Base-by-base conservation (phyloP, 371 early-diverging fungal species). In the Mortierella sp. region DNA sequence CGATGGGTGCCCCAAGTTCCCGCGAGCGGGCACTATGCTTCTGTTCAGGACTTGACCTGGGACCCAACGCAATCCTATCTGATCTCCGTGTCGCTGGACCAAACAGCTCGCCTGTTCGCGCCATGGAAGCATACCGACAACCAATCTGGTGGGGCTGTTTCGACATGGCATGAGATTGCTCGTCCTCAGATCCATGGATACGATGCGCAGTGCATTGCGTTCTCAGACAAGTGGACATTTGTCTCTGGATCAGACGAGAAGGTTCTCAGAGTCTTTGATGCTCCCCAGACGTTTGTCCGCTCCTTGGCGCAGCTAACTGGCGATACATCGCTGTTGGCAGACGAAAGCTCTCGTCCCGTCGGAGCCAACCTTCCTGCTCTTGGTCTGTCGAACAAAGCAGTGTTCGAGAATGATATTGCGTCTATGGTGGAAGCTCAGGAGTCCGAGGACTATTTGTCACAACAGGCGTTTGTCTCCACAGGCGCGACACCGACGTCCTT, bases 161-260 rank as follows among this genome's bases (percentile, higher is more conserved):
- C 67, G 0, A 87, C 90, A 4, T 97, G 97, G 98, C 95, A 94
- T 66, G 99, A 99, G 79, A 87, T 97, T 59, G 94, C 95, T 2
- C 85, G 99, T 6, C 95, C 99, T 15, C 99, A 99, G 81, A 92
- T 98, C 28, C 99, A 99, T 70, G 99, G 99, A 2, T 97, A 97
- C 72, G 95, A 97, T 72, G 79, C 97, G 53, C 89, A 93, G 49
- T 93, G 95, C 70, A 70, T 96, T 11, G 87, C 94, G 0, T 95
- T 96, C 71, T 79, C 93, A 8, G 78, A 89, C 61, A 82, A 86
- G 26, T 92, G 88, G 83, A 85, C 82, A 49, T 96, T 90, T 82
- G 93, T 94, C 4, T 88, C 91, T 56, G 98, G 94, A 9, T 95
- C 97, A 24, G 99, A 99, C 66, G 99, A 98, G 70, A 98, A 98